phyloP scores from a whole-genome alignment of 2,329 filamentous ascomycete species.

The Aureobasidium namibiae region DNA sequence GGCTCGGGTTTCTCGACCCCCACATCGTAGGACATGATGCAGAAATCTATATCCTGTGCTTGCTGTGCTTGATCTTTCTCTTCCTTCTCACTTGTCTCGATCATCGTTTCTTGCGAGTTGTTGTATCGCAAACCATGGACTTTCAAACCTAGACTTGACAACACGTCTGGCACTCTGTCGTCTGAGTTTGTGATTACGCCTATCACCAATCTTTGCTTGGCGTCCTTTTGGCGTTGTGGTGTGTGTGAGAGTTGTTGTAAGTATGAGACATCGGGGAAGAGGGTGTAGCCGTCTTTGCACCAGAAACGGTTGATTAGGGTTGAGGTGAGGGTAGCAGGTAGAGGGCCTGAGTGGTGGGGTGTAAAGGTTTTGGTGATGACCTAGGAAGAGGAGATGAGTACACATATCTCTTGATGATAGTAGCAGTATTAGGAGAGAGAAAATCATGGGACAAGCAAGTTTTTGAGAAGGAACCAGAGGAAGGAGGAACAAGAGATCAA shows the following conservation, averaged over 20 bases:
- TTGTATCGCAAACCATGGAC: slow-evolving; percentile 23
- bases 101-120: too few relatives aligned
- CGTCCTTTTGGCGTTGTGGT: slow-evolving; percentile 6
- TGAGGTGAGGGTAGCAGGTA: slow-evolving; percentile 32
- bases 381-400: slow-evolving; percentile 23
- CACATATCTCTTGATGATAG: background rate
- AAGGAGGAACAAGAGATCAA: background rate
- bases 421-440: too few relatives aligned
- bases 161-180: slow-evolving; percentile 46
- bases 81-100: slow-evolving; percentile 10
- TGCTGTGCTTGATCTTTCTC: background rate
- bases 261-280: slow-evolving; percentile 41
- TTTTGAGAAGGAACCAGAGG: background rate
- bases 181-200: slow-evolving; percentile 59
- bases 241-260: slow-evolving; percentile 34
- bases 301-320: slow-evolving; percentile 47
- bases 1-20: slow-evolving; percentile 52
- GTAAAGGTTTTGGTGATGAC: slow-evolving; percentile 48
- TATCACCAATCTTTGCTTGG: slow-evolving; percentile 30
- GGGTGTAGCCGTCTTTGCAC: slow-evolving; percentile 44
- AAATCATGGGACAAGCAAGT: too few relatives aligned
- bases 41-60: slow-evolving; percentile 43
- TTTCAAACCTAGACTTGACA: slow-evolving; percentile 45
- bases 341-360: slow-evolving; percentile 16
- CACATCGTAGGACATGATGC: slow-evolving; percentile 56